A percentile compares a stretch with the other conserved stretches of the same genome.
Conservation (phyloP, 495 filamentous ascomycete genomes). For the Rhypophila decipiens region DNA sequence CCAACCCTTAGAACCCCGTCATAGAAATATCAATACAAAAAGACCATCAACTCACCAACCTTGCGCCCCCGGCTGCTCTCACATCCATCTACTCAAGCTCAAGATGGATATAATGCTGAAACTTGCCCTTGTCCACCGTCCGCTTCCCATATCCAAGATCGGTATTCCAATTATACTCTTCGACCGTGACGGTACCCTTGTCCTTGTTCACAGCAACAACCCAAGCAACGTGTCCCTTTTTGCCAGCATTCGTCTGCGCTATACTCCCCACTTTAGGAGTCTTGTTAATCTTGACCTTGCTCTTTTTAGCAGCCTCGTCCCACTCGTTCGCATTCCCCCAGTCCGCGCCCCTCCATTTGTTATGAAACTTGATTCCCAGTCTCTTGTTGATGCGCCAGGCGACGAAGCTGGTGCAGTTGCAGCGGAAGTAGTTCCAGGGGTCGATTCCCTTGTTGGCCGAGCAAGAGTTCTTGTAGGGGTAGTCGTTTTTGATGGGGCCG, state of each 20-base stretch:
- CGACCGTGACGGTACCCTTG: conserved; percentile 16
- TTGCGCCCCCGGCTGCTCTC: no score
- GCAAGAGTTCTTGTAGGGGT: conserved; percentile 17
- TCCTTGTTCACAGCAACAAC: conserved; percentile 13
- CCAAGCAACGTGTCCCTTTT: conserved; percentile 19
- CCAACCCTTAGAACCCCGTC: no score
- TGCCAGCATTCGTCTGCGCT: conserved; percentile 17
- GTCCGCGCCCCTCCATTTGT: conserved; percentile 18
- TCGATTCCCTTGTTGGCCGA: conserved; percentile 15
- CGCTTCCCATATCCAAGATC: conserved; percentile 14
- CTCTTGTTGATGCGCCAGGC: conserved; percentile 21
- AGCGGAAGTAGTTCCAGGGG: conserved; percentile 18
- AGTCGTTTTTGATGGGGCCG: conserved; percentile 18
- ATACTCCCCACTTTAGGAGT: conserved; percentile 17
- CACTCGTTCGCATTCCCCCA: conserved; percentile 22
- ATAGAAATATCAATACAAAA: no score
- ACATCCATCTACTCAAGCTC: no score
- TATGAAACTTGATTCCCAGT: conserved; percentile 17
- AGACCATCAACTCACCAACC: no score
- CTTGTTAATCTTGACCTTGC: conserved; percentile 16
- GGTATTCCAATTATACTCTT: conserved; percentile 20
- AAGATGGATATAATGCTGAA: conserved; percentile 23
- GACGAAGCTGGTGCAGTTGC: conserved; percentile 23
- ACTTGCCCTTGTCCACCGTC: conserved; percentile 12
- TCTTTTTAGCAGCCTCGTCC: conserved; percentile 14